A percentile compares a stretch with the other conserved stretches of the same genome.
phyloP scores from a whole-genome alignment of 768 basidiomycete species.

The Tylopilus intermedius region DNA sequence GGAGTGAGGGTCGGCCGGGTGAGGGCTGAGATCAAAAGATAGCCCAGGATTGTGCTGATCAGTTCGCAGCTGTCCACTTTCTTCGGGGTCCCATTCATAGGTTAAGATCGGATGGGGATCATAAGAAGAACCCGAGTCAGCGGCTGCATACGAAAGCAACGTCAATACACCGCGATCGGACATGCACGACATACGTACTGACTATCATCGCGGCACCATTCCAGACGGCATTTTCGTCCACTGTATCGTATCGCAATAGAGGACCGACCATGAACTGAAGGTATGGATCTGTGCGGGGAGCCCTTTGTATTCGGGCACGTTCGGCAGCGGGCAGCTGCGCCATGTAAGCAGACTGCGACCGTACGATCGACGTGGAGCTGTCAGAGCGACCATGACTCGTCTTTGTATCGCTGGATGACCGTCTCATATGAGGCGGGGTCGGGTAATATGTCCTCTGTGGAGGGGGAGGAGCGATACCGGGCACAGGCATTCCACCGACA shows the following conservation, averaged over 20 bases:
- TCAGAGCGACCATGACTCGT: constrained; percentile 25
- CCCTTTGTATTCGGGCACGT: constrained; percentile 52
- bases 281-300: constrained; percentile 72
- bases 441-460: constrained; percentile 33
- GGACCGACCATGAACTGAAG: constrained; percentile 92
- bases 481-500: constrained; percentile 50
- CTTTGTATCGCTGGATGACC: constrained; percentile 17
- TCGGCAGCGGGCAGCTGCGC: constrained; percentile 57
- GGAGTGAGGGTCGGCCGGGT: constrained; percentile 71
- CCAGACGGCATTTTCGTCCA: constrained; percentile 75
- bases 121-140: constrained; percentile 75
- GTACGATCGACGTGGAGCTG: constrained; percentile 1
- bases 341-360: background rate
- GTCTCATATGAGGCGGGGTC: constrained; percentile 4
- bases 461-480: constrained; percentile 23
- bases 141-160: constrained; percentile 38
- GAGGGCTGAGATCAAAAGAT: constrained; percentile 56
- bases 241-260: constrained; percentile 84
- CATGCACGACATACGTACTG: constrained; percentile 48
- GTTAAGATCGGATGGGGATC: constrained; percentile 66
- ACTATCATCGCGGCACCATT: constrained; percentile 85
- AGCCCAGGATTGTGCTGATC: constrained; percentile 25
- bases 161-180: constrained; percentile 1
- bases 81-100: constrained; percentile 70
- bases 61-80: constrained; percentile 15